Conservation (phyloP, 306 rosid species). For the Pachyrhizus erosus region DNA sequence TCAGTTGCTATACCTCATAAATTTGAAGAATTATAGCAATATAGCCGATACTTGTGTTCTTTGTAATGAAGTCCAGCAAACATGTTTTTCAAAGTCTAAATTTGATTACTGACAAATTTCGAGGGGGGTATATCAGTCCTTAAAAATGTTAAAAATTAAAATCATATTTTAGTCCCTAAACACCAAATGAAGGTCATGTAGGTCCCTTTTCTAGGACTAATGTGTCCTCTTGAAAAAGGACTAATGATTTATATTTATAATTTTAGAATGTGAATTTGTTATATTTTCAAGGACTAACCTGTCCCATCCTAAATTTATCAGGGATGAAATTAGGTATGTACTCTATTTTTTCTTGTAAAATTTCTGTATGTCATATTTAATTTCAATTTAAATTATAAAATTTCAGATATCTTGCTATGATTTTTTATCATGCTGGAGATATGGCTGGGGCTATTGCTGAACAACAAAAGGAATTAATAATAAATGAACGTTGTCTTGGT, state of each 20-base stretch:
- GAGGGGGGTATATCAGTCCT: neutral
- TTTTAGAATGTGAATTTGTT: neutral
- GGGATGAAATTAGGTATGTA: neutral
- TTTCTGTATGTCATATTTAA: slow-evolving; percentile 1
- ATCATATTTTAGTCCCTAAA: neutral
- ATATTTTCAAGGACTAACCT: neutral
- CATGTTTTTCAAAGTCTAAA: neutral
- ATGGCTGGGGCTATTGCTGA: slow-evolving; percentile 85
- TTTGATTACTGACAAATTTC: neutral
- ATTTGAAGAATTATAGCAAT: neutral
- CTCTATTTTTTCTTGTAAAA: neutral
- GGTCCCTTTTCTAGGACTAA: neutral
- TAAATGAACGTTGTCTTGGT: slow-evolving; percentile 88
- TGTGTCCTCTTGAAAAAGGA: neutral
- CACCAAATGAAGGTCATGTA: neutral
- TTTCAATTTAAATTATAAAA: slow-evolving; percentile 23
- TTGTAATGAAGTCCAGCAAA: neutral
- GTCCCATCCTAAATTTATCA: neutral
- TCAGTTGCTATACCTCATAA: neutral
- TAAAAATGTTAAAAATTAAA: neutral
- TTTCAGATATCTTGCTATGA: slow-evolving; percentile 94
- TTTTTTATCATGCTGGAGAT: slow-evolving; percentile 86
- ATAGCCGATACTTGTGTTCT: neutral
- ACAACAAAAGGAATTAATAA: slow-evolving; percentile 81
- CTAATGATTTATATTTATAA: neutral